Base-by-base conservation (phyloP, 2,329 filamentous ascomycete species). In the Penicillium sp. region DNA sequence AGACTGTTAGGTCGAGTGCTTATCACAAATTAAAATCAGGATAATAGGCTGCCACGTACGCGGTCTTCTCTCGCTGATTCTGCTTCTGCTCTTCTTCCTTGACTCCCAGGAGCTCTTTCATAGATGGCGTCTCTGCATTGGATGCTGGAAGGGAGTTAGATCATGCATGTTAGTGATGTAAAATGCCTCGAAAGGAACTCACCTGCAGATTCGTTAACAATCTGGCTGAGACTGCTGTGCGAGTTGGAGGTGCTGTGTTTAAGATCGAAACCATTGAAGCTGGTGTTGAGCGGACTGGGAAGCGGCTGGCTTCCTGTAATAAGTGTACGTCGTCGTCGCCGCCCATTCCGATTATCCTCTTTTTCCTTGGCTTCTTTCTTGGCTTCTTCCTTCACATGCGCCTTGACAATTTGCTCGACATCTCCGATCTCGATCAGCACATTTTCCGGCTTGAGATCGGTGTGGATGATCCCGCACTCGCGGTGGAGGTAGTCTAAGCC, bases 391-490 rank as follows among this genome's bases (percentile, higher is more conserved):
- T 95, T 92, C 47, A 99, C 92, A 56, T 95, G 92, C 53, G 88
- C 90, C 73, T 95, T 92, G 50, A 99, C 93, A 55, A 97, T 97
- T 72, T 97, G 89, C 76, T 99, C 93, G 41, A 99, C 93, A 63
- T 99, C 93, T 59, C 93, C 93, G 65, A 99, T 97, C 74, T 99
- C 93, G 68, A 99, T 97, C 58, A 99, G 78, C 28, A 99, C 93
- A 66, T 99, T 99, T 70, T 99, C 93, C 40, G 93, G 93, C 72
- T 99, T 96, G 61, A 97, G 75, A 68, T 96, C 92, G 53, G 93
- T 97, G 72, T 99, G 93, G 65, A 99, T 96, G 74, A 99, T 97
- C 66, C 93, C 93, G 72, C 93, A 99, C 74, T 99, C 92, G 63
- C 93, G 85, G 71, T 99, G 93, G 33, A 99, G 80, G 69, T 97